These are phyloP conservation scores for Orbilia ellipsospora DNA, from an alignment of 2,329 filamentous ascomycete species.

Conservation along the genomic window DNA sequence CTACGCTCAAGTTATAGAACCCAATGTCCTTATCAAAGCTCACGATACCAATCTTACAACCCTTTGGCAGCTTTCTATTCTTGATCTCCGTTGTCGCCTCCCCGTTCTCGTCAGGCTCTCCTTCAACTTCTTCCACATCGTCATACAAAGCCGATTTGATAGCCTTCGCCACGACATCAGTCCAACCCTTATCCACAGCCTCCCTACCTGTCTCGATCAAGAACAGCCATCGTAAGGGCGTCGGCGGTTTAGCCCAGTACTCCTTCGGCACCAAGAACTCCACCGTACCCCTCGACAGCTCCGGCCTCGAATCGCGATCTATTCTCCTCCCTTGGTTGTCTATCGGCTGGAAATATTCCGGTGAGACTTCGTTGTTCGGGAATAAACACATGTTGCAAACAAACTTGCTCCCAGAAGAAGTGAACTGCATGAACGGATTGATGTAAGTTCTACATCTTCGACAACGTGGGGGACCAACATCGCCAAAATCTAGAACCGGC, in stretches of 20 bases:
- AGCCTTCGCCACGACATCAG: slow-evolving; percentile 90
- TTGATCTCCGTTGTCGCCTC: slow-evolving; percentile 60
- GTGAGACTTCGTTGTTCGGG: slow-evolving; percentile 84
- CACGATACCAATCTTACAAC: slow-evolving; percentile 90
- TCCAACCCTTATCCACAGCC: slow-evolving; percentile 86
- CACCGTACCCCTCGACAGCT: slow-evolving; percentile 89
- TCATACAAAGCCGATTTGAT: slow-evolving; percentile 87
- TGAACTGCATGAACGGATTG: slow-evolving; percentile 99
- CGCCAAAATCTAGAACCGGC: slow-evolving; percentile 94
- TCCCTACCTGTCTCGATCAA: slow-evolving; percentile 93
- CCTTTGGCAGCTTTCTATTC: slow-evolving; percentile 71
- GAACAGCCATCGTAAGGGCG: slow-evolving; percentile 80
- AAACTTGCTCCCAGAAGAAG: slow-evolving; percentile 91
- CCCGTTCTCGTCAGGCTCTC: slow-evolving; percentile 62
- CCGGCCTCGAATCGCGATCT: slow-evolving; percentile 87
- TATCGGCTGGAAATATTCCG: slow-evolving; percentile 93
- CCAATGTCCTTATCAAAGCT: slow-evolving; percentile 97
- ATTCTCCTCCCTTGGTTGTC: slow-evolving; percentile 86
- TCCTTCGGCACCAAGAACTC: slow-evolving; percentile 98
- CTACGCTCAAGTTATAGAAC: slow-evolving; percentile 92
- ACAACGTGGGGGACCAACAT: slow-evolving; percentile 87
- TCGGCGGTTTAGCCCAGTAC: slow-evolving; percentile 96
- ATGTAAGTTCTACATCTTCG: slow-evolving; percentile 94
- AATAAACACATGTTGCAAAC: slow-evolving; percentile 98
- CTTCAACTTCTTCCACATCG: slow-evolving; percentile 66